These are phyloP conservation scores for Pterocarpus macrocarpus DNA, from an alignment of 306 rosid genomes.

Conservation along the genomic window DNA sequence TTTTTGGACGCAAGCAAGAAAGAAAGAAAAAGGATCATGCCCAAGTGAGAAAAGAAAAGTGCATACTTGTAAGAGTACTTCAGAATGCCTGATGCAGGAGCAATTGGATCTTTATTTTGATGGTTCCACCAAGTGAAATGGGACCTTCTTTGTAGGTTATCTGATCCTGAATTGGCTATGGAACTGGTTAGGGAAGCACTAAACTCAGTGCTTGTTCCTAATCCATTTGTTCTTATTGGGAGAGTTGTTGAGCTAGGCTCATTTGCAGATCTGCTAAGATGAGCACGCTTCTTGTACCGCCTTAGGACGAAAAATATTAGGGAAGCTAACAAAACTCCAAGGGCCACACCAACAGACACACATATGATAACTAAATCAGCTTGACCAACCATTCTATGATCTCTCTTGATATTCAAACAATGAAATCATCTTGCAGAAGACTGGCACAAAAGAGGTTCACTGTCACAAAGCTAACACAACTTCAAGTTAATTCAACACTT, in stretches of 20 bases:
- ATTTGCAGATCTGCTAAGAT: constrained; percentile 58
- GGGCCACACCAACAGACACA: constrained; percentile 73
- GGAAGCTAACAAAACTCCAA: constrained; percentile 69
- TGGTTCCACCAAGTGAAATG: constrained; percentile 60
- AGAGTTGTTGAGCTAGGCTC: constrained; percentile 57
- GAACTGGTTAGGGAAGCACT: constrained; percentile 68
- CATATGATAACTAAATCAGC: constrained; percentile 67
- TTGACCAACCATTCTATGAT: constrained; percentile 62
- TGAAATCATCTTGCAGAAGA: constrained; percentile 34
- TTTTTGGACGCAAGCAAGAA: constrained; percentile 1
- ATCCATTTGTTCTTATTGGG: constrained; percentile 74
- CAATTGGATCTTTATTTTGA: constrained; percentile 58
- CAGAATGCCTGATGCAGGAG: constrained; percentile 70
- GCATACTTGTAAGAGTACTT: constrained; percentile 81
- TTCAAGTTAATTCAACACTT: constrained; percentile 7
- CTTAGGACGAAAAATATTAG: constrained; percentile 58
- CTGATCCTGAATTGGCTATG: constrained; percentile 48
- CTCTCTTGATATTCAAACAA: constrained; percentile 48
- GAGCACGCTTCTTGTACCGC: constrained; percentile 65
- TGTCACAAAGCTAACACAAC: constrained; percentile 33
- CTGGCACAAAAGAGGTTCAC: neutral
- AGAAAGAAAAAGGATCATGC: neutral
- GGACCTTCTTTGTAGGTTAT: constrained; percentile 50
- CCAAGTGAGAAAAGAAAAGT: neutral
- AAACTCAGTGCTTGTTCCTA: constrained; percentile 65